Evolutionary conservation across 192 early-diverging fungal genomes (phyloP), one percentile per base, ranked within the genome.

Genomic region (Backusella tuberculispora): DNA sequence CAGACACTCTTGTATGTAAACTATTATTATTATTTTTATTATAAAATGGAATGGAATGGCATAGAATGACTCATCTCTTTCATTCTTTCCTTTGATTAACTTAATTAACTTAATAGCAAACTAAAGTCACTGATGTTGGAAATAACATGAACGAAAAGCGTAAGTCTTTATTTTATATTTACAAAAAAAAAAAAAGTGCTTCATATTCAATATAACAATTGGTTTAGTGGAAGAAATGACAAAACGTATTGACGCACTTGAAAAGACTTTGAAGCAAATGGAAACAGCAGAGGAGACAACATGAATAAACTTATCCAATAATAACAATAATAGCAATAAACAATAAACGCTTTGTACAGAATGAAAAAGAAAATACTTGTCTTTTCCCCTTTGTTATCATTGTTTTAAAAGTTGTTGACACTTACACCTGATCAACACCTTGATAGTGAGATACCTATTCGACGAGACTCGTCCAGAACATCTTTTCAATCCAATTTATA

Each of bases 191-290:
- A 29, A 21, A 42, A 41, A 42, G 6, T 4, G 41, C 66, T 68
- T 43, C 6, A 9, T 10, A 1, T 6, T 37, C 4, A 19, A 13
- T 41, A 8, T 44, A 26, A 13, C 19, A 14, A 45, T 44, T 40
- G 19, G 21, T 41, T 19, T 50, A 72, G 70, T 72, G 15, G 70
- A 72, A 24, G 53, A 60, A 56, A 60, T 72, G 48, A 56, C 29
- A 13, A 72, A 50, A 42, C 46, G 24, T 10, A 60, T 56, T 1
- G 74, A 65, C 44, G 41, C 40, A 24, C 73, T 76, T 15, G 66
- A 71, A 24, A 37, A 26, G 13, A 56, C 38, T 14, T 43, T 73
- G 21, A 69, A 69, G 8, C 68, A 69, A 69, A 69, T 69, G 68
- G 68, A 69, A 37, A 26, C 41, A 21, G 43, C 41, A 44, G 42